A percentile compares a stretch with the other conserved stretches of the same genome.
These are phyloP conservation scores for Teratosphaeria gauchensis DNA, from an alignment of 2,329 filamentous ascomycete species.

Conservation along the genomic window DNA sequence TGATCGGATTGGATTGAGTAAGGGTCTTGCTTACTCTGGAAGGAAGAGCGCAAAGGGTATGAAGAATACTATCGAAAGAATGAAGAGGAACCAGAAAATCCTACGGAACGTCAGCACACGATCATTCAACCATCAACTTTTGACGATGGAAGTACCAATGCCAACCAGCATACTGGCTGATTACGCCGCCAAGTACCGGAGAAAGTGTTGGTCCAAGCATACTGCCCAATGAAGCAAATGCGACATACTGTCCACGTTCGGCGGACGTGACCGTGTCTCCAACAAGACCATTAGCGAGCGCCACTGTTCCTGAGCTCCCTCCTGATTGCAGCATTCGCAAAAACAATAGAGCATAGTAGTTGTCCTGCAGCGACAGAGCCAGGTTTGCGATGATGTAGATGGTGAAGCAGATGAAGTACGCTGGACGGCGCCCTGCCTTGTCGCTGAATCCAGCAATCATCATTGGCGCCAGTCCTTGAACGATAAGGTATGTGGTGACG, in stretches of 20 bases:
- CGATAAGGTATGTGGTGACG: slow-evolving; percentile 37
- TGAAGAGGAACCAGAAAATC: slow-evolving; percentile 37
- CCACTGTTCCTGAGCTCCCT: slow-evolving; percentile 60
- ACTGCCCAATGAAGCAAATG: slow-evolving; percentile 50
- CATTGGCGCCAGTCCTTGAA: slow-evolving; percentile 25
- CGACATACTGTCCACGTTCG: slow-evolving; percentile 66
- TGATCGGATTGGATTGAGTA: not conserved
- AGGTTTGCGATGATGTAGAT: slow-evolving; percentile 28
- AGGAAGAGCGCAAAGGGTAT: slow-evolving; percentile 47
- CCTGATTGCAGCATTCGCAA: slow-evolving; percentile 54
- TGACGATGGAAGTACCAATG: slow-evolving; percentile 29
- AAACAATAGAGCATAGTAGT: slow-evolving; percentile 42
- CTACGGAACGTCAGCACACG: not conserved
- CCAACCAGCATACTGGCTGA: slow-evolving; percentile 57
- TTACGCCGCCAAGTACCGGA: slow-evolving; percentile 54
- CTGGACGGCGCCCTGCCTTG: slow-evolving; percentile 23
- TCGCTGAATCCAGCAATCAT: slow-evolving; percentile 23
- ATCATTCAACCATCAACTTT: not conserved
- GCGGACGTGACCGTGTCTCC: slow-evolving; percentile 60
- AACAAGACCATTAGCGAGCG: slow-evolving; percentile 60
- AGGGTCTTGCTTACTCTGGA: slow-evolving; percentile 31
- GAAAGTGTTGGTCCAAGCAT: slow-evolving; percentile 43
- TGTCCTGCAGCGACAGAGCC: slow-evolving; percentile 25
- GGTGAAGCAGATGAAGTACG: slow-evolving; percentile 22
- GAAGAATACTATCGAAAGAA: slow-evolving; percentile 40